Evolutionary conservation across 305 asterid species (phyloP), one percentile per base, ranked within the genome.

Genomic region (Fraxinus angustifolia): DNA sequence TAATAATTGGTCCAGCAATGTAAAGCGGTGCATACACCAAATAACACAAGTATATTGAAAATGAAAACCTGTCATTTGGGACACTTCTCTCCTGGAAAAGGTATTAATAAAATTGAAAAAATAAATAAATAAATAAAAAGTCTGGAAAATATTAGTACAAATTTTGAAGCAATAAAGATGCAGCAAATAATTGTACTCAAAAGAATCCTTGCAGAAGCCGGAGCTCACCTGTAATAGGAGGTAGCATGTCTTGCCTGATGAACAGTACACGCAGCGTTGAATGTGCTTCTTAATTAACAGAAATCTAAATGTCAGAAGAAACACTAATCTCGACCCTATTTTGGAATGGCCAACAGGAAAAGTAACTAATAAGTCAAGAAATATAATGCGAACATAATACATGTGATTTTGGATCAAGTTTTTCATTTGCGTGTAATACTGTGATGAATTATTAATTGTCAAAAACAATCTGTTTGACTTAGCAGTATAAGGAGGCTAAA

Each of bases 1-100:
- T 93, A 82, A 96, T 85, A 83, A 96, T 94, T 34, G 99, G 99
- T 84, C 99, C 99, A 82, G 99, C 98, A 86, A 96, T 89, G 86
- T 96, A 96, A 76, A 96, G 97, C 40, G 99, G 99, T 19, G 98
- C 97, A 82, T 93, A 96, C 40, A 88, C 83, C 92, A 96, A 90
- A 88, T 96, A 96, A 82, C 97, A 93, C 87, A 96, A 84, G 92
- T 96, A 96, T 75, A 88, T 84, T 45, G 90, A 86, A 83, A 91
- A 91, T 38, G 98, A 92, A 89, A 89, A 93, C 81, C 86, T 90
- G 86, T 91, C 98, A 79, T 81, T 78, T 71, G 87, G 79, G 67
- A 90, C 91, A 80, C 97, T 90, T 83, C 88, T 90, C 89, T 92
- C 98, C 99, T 96, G 98, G 82, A 76, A 85, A 74, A 76, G 60